phyloP scores from a whole-genome alignment of 768 basidiomycete species.

The Serendipita sp. region DNA sequence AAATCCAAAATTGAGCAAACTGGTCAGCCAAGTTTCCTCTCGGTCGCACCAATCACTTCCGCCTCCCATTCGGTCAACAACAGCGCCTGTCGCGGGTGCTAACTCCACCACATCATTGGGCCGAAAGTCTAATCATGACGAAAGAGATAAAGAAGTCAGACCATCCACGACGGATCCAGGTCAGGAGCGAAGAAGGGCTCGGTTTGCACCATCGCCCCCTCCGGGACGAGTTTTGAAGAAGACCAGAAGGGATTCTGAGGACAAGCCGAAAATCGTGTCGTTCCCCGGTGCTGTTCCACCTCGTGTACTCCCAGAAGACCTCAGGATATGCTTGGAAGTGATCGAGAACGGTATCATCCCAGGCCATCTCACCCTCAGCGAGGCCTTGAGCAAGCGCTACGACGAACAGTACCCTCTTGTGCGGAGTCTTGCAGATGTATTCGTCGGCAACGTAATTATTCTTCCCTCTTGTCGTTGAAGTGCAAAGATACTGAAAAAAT shows the following conservation, averaged over 20 bases:
- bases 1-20: not conserved
- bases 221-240: slow-evolving; percentile 5
- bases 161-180: not conserved
- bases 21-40: slow-evolving; percentile 36
- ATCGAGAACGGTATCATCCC: slow-evolving; percentile 75
- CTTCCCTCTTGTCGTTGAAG: not conserved
- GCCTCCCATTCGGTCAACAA: slow-evolving; percentile 40
- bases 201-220: slow-evolving; percentile 8
- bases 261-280: slow-evolving; percentile 18
- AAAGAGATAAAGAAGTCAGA: not conserved
- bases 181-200: not conserved
- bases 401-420: slow-evolving; percentile 94
- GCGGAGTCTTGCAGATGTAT: slow-evolving; percentile 86
- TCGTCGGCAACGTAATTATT: slow-evolving; percentile 69
- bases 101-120: slow-evolving; percentile 64
- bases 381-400: slow-evolving; percentile 75
- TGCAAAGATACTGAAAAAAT: slow-evolving; percentile 12
- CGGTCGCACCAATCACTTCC: slow-evolving; percentile 68
- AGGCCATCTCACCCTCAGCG: slow-evolving; percentile 74
- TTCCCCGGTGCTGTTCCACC: slow-evolving; percentile 38
- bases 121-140: slow-evolving; percentile 40
- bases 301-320: slow-evolving; percentile 71
- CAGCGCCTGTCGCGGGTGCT: slow-evolving; percentile 19
- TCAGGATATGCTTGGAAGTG: slow-evolving; percentile 72
- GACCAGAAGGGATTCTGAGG: slow-evolving; percentile 7